Evolutionary conservation across 2,329 filamentous ascomycete genomes (phyloP).

Genomic region (Fusarium foetens): DNA sequence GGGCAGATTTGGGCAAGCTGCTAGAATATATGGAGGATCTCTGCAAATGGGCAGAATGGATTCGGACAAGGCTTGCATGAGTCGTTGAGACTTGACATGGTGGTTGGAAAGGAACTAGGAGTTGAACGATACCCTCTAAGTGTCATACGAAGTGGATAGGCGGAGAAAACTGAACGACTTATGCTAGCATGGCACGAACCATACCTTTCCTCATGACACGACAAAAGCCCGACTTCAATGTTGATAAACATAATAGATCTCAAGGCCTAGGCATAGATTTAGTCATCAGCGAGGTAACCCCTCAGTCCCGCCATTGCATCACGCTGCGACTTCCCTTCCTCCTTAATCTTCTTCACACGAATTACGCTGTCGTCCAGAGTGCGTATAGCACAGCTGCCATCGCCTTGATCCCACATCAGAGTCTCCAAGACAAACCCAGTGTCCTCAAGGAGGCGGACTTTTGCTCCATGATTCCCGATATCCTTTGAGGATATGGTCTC

Average conservation of each 20-base stretch:
- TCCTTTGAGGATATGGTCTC: slow-evolving; percentile 34
- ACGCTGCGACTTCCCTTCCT: slow-evolving; percentile 48
- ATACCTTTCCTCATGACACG: neutral
- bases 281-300: neutral
- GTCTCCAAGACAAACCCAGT: slow-evolving; percentile 11
- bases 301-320: slow-evolving; percentile 41
- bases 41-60: slow-evolving; percentile 65
- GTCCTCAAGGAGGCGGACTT: slow-evolving; percentile 33
- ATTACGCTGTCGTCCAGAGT: slow-evolving; percentile 38
- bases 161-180: slow-evolving; percentile 1
- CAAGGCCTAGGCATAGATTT: neutral
- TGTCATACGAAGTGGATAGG: neutral
- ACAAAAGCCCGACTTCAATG: neutral
- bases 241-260: neutral
- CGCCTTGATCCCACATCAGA: slow-evolving; percentile 13
- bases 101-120: slow-evolving; percentile 9
- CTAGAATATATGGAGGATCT: slow-evolving; percentile 64
- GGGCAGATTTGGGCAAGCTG: slow-evolving; percentile 56
- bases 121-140: slow-evolving; percentile 43
- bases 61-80: slow-evolving; percentile 53
- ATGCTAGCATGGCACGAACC: neutral
- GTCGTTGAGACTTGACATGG: neutral
- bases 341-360: slow-evolving; percentile 46
- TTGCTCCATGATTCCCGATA: neutral
- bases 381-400: slow-evolving; percentile 40